These are phyloP conservation scores for Clavispora vitiphila DNA, from an alignment of 805 yeast genomes.

Conservation along the genomic window DNA sequence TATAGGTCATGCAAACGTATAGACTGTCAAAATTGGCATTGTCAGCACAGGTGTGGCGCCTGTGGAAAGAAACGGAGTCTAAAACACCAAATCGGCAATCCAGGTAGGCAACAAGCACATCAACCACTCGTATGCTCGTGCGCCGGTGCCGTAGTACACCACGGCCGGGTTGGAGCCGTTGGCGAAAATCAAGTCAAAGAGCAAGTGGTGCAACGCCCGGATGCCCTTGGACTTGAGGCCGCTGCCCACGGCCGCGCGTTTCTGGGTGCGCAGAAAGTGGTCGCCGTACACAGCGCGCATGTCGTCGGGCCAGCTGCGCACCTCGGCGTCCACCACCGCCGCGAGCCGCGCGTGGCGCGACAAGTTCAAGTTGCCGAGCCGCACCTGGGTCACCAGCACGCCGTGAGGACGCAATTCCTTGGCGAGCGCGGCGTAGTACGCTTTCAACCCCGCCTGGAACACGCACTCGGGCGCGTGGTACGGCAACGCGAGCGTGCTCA, in stretches of 20 bases:
- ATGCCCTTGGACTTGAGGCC: slow-evolving; percentile 17
- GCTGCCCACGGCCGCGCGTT: slow-evolving; percentile 28
- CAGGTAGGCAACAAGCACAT: slow-evolving; percentile 26
- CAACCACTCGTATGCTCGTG: slow-evolving; percentile 31
- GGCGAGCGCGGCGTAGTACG: slow-evolving; percentile 29
- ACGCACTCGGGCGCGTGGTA: slow-evolving; percentile 62
- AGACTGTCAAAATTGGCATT: too few species aligned
- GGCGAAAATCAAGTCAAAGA: slow-evolving; percentile 34
- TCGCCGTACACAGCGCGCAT: slow-evolving; percentile 29
- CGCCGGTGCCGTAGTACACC: slow-evolving; percentile 41
- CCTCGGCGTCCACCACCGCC: slow-evolving; percentile 30
- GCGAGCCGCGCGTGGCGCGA: slow-evolving; percentile 20
- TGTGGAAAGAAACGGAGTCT: too few species aligned
- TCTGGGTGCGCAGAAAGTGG: slow-evolving; percentile 28
- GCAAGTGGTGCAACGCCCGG: slow-evolving; percentile 33
- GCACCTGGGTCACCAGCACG: slow-evolving; percentile 34
- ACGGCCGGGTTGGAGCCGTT: slow-evolving; percentile 20
- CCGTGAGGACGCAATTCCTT: slow-evolving; percentile 34
- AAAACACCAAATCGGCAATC: slow-evolving; percentile 16
- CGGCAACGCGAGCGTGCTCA: slow-evolving; percentile 50
- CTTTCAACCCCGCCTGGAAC: slow-evolving; percentile 41
- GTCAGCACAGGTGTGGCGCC: too few species aligned
- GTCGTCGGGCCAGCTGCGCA: slow-evolving; percentile 34
- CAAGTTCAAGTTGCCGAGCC: slow-evolving; percentile 36
- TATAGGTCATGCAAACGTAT: too few species aligned